A percentile compares a stretch with the other conserved stretches of the same genome.
Conservation (phyloP, 202 grass and related monocot genomes). For the Panicum hallii region DNA sequence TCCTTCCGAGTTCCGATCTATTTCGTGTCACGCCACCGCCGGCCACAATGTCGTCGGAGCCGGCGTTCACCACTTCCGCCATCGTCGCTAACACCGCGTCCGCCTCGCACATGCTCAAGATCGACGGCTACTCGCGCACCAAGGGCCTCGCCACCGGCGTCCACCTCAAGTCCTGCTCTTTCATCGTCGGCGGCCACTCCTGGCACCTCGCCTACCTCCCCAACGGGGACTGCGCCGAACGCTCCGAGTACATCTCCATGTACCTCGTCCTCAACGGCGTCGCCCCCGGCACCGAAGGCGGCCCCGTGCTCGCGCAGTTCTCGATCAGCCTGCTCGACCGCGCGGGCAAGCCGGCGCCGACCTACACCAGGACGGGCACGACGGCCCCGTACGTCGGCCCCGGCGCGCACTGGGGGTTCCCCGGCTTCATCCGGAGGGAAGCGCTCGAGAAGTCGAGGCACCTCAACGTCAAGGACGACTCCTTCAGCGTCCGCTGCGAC, state of each 20-base stretch:
- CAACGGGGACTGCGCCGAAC: slow-evolving; percentile 4
- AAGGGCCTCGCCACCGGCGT: slow-evolving; percentile 26
- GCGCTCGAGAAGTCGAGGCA: slow-evolving; percentile 45
- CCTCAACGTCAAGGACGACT: slow-evolving; percentile 42
- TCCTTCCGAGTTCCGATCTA: neutral
- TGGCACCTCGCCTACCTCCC: slow-evolving; percentile 58
- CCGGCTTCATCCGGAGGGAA: slow-evolving; percentile 42
- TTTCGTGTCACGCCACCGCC: neutral
- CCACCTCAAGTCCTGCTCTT: slow-evolving; percentile 44
- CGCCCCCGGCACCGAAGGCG: neutral
- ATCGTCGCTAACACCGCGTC: neutral
- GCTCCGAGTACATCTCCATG: slow-evolving; percentile 27
- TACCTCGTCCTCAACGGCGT: slow-evolving; percentile 26
- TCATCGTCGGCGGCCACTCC: slow-evolving; percentile 39
- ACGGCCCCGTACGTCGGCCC: neutral
- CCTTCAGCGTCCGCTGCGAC: slow-evolving; percentile 43
- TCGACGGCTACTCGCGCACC: slow-evolving; percentile 26
- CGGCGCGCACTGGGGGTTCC: neutral
- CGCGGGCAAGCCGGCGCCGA: slow-evolving; percentile 3
- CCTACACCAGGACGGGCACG: neutral
- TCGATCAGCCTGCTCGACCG: slow-evolving; percentile 42
- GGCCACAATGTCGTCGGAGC: neutral
- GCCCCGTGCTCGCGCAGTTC: slow-evolving; percentile 38
- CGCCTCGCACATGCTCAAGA: slow-evolving; percentile 16
- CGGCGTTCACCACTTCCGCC: neutral